Base-by-base conservation (phyloP, 345 rosid species). In the Boechera retrofracta region DNA sequence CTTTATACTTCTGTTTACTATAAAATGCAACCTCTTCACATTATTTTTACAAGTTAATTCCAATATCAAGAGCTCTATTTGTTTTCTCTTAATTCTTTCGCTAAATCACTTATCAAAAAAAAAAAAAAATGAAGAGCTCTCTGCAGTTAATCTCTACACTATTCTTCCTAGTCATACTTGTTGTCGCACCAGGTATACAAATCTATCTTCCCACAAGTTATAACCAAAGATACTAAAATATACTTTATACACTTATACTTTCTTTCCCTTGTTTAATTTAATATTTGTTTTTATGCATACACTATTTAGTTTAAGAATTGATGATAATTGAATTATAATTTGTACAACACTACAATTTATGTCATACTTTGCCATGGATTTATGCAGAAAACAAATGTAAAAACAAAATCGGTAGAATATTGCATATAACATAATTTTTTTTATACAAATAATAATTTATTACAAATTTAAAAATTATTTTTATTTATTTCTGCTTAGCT, bases 71-170 rank as follows among this genome's bases (percentile, higher is more conserved):
- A 51, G 36, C 36, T 53, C 15, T 38, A 36, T 7, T 35, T 11
- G 11, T 21, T 38, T 7, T 52, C 57, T 66, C 44, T 48, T 31
- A 4, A n/a, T 5, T 60, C 2, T 59, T 10, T 35, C 0, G 8
- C 4, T 44, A 10, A 31, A 29, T 8, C 3, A 59, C 0, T 38
- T 18, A 44, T 7, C 6, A 48, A 15, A 4, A 9, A 7, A 47
- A 11, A 18, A 9, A 15, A 31, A 68, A 58, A 18, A 58, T 62
- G 69, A 72, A 72, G 21, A 51, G 39, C 5, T 52, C 13, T 15
- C n/a, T 60, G 29, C 28, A 26, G 5, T 48, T 49, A 3, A 49
- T 60, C 6, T 36, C 29, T 36, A 49, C n/a, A 3, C 9, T 61
- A 13, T 15, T 60, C 10, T 62, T 72, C 9, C 1, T 72, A n/a